These are phyloP conservation scores for Beauveria rudraprayagi DNA, from an alignment of 2,329 filamentous ascomycete genomes.

Conservation along the genomic window DNA sequence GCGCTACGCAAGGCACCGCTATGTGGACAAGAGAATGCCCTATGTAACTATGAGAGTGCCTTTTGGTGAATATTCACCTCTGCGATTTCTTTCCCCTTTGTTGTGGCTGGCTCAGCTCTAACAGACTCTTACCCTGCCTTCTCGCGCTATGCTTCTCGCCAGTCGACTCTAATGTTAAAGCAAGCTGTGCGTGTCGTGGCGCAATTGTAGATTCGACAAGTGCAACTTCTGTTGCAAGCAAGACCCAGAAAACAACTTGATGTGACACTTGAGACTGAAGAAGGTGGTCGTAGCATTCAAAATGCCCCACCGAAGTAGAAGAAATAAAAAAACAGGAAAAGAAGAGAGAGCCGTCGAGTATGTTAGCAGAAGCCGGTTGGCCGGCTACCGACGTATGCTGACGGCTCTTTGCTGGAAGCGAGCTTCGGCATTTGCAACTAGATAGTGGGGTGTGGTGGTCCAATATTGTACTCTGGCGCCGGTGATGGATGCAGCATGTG, in stretches of 20 bases:
- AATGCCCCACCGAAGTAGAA: background rate
- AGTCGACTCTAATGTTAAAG: too few relatives aligned
- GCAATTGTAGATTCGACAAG: background rate
- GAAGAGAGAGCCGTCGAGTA: background rate
- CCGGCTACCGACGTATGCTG: background rate
- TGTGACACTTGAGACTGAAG: background rate
- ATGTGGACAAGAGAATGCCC: too few relatives aligned
- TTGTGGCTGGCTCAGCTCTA: too few relatives aligned
- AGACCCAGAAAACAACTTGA: background rate
- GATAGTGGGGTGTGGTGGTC: background rate
- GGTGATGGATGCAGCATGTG: background rate
- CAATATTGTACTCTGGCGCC: background rate
- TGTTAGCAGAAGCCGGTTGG: background rate
- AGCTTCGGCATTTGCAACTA: conserved; percentile 2
- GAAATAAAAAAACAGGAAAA: background rate
- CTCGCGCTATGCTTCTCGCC: too few relatives aligned
- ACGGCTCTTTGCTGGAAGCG: background rate
- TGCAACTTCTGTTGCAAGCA: background rate
- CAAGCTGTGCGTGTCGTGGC: background rate
- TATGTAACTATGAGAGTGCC: too few relatives aligned
- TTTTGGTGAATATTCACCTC: too few relatives aligned
- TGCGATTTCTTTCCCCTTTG: too few relatives aligned
- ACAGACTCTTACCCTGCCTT: too few relatives aligned
- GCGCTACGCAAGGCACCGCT: too few relatives aligned
- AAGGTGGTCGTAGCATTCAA: background rate